Conservation (phyloP, 495 filamentous ascomycete species). For the Trichoderma parareesei region DNA sequence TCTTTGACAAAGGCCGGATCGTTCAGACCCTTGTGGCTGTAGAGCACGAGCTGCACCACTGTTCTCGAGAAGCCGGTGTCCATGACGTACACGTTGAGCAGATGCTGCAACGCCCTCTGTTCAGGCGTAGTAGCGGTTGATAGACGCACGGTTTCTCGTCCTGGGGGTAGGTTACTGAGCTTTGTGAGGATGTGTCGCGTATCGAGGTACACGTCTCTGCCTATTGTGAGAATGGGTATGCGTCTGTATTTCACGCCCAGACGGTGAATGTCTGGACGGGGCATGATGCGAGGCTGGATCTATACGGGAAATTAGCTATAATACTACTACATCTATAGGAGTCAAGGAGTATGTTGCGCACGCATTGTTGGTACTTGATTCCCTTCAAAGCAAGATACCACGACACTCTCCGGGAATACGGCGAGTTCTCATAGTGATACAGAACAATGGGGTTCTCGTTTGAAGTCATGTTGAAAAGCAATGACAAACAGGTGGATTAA, state of each 20-base stretch:
- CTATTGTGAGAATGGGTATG: constrained; percentile 54
- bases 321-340: background rate
- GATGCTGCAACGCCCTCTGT: constrained; percentile 16
- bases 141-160: background rate
- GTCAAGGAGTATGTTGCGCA: constrained; percentile 21
- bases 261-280: constrained; percentile 47
- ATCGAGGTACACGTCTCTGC: constrained; percentile 49
- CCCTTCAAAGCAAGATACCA: constrained; percentile 53
- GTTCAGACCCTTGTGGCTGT: constrained; percentile 36
- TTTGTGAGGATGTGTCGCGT: constrained; percentile 51
- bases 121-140: constrained; percentile 12
- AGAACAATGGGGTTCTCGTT: constrained; percentile 34
- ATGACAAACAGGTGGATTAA: background rate
- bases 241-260: constrained; percentile 54
- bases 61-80: constrained; percentile 40
- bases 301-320: constrained; percentile 15
- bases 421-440: constrained; percentile 50
- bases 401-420: constrained; percentile 47
- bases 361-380: constrained; percentile 51
- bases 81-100: constrained; percentile 21
- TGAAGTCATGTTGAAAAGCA: constrained; percentile 12
- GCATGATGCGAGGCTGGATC: constrained; percentile 51
- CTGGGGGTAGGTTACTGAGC: constrained; percentile 43
- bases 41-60: constrained; percentile 40
- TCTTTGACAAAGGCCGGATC: constrained; percentile 46